These are phyloP conservation scores for Lentinula sp. DNA, from an alignment of 768 basidiomycete genomes.

Conservation along the genomic window DNA sequence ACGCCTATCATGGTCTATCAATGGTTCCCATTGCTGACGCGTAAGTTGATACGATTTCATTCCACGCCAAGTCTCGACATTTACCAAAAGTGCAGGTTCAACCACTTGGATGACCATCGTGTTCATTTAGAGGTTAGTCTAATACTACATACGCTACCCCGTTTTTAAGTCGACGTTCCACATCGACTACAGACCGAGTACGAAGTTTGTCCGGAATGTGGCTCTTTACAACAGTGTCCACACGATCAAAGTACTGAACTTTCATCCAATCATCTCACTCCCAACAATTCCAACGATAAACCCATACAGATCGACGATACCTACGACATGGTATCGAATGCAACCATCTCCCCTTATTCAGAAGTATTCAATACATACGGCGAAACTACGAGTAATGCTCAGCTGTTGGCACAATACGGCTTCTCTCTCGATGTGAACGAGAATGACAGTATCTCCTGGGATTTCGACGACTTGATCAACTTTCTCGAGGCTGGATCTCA, in stretches of 20 bases:
- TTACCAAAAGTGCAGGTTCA: conserved; percentile 45
- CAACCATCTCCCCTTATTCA: conserved; percentile 36
- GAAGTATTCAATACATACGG: conserved; percentile 81
- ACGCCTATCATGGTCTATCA: conserved; percentile 71
- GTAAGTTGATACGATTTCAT: conserved; percentile 33
- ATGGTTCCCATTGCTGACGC: conserved; percentile 85
- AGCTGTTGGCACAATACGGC: conserved; percentile 65
- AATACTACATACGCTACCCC: neutral
- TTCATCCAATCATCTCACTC: neutral
- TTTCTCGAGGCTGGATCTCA: neutral
- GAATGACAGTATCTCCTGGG: conserved; percentile 49
- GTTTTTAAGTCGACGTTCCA: neutral
- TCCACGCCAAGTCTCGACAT: neutral
- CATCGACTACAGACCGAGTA: conserved; percentile 50
- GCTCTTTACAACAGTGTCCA: conserved; percentile 58
- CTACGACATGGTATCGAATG: conserved; percentile 67
- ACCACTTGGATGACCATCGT: conserved; percentile 63
- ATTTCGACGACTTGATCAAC: conserved; percentile 22
- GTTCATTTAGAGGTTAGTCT: conserved; percentile 62
- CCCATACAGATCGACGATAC: conserved; percentile 21
- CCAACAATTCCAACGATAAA: neutral
- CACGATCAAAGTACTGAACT: conserved; percentile 45
- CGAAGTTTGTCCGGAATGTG: conserved; percentile 68
- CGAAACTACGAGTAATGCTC: conserved; percentile 55
- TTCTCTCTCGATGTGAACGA: conserved; percentile 73